Base-by-base conservation (phyloP, 2,329 filamentous ascomycete species). In the Fusarium pseudonygamai region DNA sequence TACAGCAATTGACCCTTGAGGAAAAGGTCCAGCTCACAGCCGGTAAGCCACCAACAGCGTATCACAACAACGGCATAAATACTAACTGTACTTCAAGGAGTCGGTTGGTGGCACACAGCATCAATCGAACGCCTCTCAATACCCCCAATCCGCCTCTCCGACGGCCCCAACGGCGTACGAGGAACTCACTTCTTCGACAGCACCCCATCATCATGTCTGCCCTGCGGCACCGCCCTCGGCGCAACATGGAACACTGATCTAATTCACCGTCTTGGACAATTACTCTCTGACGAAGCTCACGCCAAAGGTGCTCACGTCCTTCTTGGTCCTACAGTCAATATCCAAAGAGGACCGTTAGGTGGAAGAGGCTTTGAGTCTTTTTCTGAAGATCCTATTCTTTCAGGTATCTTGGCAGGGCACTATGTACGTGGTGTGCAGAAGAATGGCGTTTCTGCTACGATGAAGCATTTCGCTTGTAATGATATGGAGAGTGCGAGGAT, bases 151-250 rank as follows among this genome's bases (percentile, higher is more conserved):
- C 61, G 61, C 18, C 15, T 64, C 4, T 61, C 74, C 14, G 74
- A 76, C 34, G 74, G 74, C 11, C 74, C 74, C 40, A 76, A 76
- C 32, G 74, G 74, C 5, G 69, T 76, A 5, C 50, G 74, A 16
- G 74, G 74, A 30, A 76, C 74, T 30, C 69, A 64, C 12, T 75
- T 76, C 60, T 76, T 76, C 46, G 71, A 75, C 47, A 75, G 74
- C 61, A 74, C 69, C 10, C 74, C 73, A 18, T 74, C 74, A 15
- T 72, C 74, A 5, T 76, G 74, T 11, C 63, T 76, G 0, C 74
- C 74, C 11, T 76, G 74, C 26, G 74, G 73, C 15, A 76, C 73
- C 28, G 65, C 67, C 3, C 49, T 70, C 4, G 45, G 61, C 12
- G 56, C 56, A 30, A 64, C 43, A 12, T 64, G 56, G 56, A 37